Evolutionary conservation across 306 rosid genomes (phyloP).

Genomic region (Rosa lucieae): DNA sequence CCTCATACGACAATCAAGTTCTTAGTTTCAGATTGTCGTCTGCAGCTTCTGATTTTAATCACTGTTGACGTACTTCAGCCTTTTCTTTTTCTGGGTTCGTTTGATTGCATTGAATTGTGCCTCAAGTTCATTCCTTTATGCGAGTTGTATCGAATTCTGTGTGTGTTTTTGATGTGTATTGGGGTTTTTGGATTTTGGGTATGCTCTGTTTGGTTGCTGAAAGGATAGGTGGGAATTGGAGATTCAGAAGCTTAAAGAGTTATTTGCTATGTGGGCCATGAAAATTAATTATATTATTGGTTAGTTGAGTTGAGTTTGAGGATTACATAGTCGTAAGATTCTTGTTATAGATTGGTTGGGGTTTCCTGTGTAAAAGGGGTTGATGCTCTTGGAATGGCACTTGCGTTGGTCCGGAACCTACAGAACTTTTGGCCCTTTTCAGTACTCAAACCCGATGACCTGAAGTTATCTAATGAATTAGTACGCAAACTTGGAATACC

Average conservation of each 20-base stretch:
- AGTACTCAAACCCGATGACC: constrained; percentile 41
- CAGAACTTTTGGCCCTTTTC: constrained; percentile 71
- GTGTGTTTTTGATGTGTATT: not conserved
- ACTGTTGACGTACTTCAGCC: not conserved
- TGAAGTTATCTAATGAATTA: constrained; percentile 46
- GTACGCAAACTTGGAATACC: constrained; percentile 56
- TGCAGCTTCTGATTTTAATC: not conserved
- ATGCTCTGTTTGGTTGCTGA: constrained; percentile 2
- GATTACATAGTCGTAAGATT: not conserved
- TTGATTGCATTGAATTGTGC: not conserved
- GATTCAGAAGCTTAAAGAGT: not conserved
- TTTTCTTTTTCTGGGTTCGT: not conserved
- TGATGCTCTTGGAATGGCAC: constrained; percentile 46
- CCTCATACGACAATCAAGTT: not conserved
- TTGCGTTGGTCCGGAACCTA: constrained; percentile 47
- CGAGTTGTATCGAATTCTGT: not conserved
- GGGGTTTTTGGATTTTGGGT: not conserved
- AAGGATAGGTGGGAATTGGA: constrained; percentile 2
- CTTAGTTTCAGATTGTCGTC: not conserved
- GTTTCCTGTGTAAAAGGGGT: constrained; percentile 5
- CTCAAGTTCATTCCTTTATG: not conserved
- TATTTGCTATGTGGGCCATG: constrained; percentile 10
- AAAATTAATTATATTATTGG: not conserved
- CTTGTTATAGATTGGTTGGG: not conserved
- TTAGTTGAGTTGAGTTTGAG: constrained; percentile 1